Evolutionary conservation across 129 eudicot species (phyloP).

Genomic region (Daucus carota): DH1_v3.0 NC_030387.2:5205001-5205500

Average conservation of each 20-base stretch:
- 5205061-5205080: not conserved
- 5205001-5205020: not conserved
- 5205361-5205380: constrained; percentile 21
- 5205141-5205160: not conserved
- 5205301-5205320: not conserved
- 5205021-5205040: not conserved
- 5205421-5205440: not conserved
- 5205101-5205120: constrained; percentile 9
- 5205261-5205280: constrained; percentile 28
- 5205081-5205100: constrained; percentile 7
- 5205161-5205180: constrained; percentile 18
- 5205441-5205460: not conserved
- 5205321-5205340: constrained; percentile 2
- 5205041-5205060: not conserved
- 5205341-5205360: not conserved
- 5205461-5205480: constrained; percentile 1
- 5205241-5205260: constrained; percentile 48
- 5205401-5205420: not conserved
- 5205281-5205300: constrained; percentile 26
- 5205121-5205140: constrained; percentile 13
- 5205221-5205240: constrained; percentile 25
- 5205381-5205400: constrained; percentile 7
- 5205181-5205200: constrained; percentile 31
- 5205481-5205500: not conserved
- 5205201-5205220: constrained; percentile 32